Evolutionary conservation across 345 rosid genomes (phyloP).

Genomic region (Limnanthes douglasii): DNA sequence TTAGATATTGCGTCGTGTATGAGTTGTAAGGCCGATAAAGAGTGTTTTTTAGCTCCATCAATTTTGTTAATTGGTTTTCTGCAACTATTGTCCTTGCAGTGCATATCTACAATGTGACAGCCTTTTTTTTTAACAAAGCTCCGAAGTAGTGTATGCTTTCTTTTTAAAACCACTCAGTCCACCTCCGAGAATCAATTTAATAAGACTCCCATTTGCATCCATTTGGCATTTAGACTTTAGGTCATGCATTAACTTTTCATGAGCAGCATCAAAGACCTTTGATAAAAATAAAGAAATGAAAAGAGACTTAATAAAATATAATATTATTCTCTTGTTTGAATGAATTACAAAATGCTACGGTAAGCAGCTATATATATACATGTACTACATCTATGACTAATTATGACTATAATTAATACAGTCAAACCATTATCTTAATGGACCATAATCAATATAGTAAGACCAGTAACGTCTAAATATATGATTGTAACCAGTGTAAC

Average conservation of each 20-base stretch:
- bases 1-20: conserved; percentile 41
- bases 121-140: conserved; percentile 29
- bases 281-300: too few species aligned
- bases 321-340: too few species aligned
- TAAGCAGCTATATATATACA: too few species aligned
- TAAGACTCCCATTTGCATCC: conserved; percentile 41
- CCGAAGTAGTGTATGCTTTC: conserved; percentile 31
- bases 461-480: too few species aligned
- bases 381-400: too few species aligned
- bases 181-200: conserved; percentile 46
- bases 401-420: too few species aligned
- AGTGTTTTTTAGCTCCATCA: conserved; percentile 15
- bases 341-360: too few species aligned
- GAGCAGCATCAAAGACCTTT: conserved; percentile 22
- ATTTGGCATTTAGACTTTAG: conserved; percentile 62
- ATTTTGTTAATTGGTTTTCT: conserved; percentile 10
- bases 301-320: too few species aligned
- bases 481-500: too few species aligned
- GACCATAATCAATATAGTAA: too few species aligned
- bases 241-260: conserved; percentile 37
- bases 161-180: conserved; percentile 15
- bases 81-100: conserved; percentile 19
- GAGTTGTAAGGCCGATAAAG: conserved; percentile 42
- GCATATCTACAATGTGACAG: conserved; percentile 33
- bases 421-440: too few species aligned